Evolutionary conservation across 371 early-diverging fungal species (phyloP), one percentile per base, ranked within the genome.

Genomic region (Capillidium rhysosporum): DNA sequence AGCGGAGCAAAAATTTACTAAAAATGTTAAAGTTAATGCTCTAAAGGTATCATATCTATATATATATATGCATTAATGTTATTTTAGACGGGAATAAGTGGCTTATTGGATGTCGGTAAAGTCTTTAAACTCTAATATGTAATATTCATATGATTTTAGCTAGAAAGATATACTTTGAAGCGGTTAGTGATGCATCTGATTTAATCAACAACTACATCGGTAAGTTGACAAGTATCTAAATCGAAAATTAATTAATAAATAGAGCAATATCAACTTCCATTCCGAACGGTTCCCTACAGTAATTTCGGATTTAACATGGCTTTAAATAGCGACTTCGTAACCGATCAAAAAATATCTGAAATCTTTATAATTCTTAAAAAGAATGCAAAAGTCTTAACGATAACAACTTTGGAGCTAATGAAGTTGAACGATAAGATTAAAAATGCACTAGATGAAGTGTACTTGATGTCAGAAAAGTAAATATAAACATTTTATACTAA

Each of bases 41-140:
- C 87, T 77, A 53, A 75, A 72, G 1, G 71, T 81, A 14, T n/a
- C n/a, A 63, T 85, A 2, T 85, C 80, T 7, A 59, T 86, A 48
- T 68, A 83, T 39, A 83, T 89, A 57, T 89, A 87, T 61, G 70
- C 85, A 26, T 85, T 88, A 46, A 81, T 80, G 59, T 79, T 84
- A 0, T 72, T 86, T 34, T 84, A 83, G 76, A 72, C 85, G 9
- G 89, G 88, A 0, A 72, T 81, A 30, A 85, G 85, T 60, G 86
- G 89, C 0, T 65, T 92, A 38, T 71, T 92, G 16, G 94, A 93
- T 63, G 88, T 92, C 40, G 87, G 89, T 2, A 68, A 89, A 1
- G 81, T 18, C 14, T 16, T n/a, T 18, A 14, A 18, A 48, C 14
- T 7, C 12, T 48, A 18, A 43, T 23, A 26, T 7, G 5, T 8